Conservation (phyloP, 495 filamentous ascomycete genomes). For the Penicillium crystallinum region DNA sequence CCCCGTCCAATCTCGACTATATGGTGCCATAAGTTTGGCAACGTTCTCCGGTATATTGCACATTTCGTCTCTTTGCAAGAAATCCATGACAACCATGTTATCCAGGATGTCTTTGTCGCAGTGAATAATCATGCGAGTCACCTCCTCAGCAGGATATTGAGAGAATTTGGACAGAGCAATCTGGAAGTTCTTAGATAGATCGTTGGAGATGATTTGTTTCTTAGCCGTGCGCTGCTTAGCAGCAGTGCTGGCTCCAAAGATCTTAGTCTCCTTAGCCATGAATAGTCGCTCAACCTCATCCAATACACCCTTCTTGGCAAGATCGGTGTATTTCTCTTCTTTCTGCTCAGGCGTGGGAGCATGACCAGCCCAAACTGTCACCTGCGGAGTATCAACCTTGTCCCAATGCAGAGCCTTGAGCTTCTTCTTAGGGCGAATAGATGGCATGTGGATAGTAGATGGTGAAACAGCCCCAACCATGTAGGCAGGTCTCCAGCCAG, state of each 20-base stretch:
- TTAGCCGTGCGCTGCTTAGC: conserved; percentile 78
- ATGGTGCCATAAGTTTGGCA: conserved; percentile 86
- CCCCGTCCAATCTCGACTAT: conserved; percentile 94
- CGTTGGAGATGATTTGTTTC: conserved; percentile 92
- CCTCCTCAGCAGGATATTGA: conserved; percentile 67
- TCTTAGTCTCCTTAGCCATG: conserved; percentile 94
- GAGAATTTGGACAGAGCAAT: conserved; percentile 91
- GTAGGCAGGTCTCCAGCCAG: conserved; percentile 46
- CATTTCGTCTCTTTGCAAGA: conserved; percentile 85
- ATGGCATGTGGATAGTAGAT: conserved; percentile 54
- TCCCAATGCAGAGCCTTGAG: conserved; percentile 99
- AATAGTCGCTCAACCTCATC: conserved; percentile 97
- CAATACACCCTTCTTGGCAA: conserved; percentile 87
- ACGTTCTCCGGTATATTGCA: conserved; percentile 88
- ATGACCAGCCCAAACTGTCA: conserved; percentile 92
- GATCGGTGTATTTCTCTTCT: conserved; percentile 91
- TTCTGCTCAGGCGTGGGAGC: conserved; percentile 74
- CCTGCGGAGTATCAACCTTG: conserved; percentile 89
- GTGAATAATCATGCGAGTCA: conserved; percentile 90
- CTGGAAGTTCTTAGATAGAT: conserved; percentile 86
- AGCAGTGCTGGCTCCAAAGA: conserved; percentile 59
- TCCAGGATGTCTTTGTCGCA: conserved; percentile 90
- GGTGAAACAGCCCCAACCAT: conserved; percentile 41
- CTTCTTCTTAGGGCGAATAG: conserved; percentile 94
- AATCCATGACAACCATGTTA: conserved; percentile 95